Percentiles rank a stretch among this genome's conserved stretches.
phyloP scores from a whole-genome alignment of 1,284 basidiomycete species.

The Ustilago bromivora region DNA sequence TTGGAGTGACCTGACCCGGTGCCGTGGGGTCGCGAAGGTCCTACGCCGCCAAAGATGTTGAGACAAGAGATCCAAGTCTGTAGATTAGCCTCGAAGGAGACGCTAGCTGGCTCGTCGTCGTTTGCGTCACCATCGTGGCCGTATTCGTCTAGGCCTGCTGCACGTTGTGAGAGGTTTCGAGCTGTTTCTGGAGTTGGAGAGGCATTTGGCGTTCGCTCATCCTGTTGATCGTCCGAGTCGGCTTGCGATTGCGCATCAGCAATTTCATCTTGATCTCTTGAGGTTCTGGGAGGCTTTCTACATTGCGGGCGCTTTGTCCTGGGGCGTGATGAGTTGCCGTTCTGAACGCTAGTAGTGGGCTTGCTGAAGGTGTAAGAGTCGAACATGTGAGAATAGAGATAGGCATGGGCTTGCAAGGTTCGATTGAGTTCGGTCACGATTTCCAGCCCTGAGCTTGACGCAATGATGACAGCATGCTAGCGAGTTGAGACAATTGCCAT shows the following conservation, averaged over 20 bases:
- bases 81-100: slow-evolving; percentile 82
- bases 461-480: slow-evolving; percentile 77
- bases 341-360: slow-evolving; percentile 51
- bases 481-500: not conserved
- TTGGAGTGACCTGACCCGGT: not conserved
- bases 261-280: not conserved
- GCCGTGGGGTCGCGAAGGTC: slow-evolving; percentile 39
- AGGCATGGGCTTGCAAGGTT: slow-evolving; percentile 84
- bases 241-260: slow-evolving; percentile 1
- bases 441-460: slow-evolving; percentile 79
- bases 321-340: slow-evolving; percentile 1
- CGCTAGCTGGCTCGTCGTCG: slow-evolving; percentile 68
- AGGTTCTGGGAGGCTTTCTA: slow-evolving; percentile 19
- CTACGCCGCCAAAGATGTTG: slow-evolving; percentile 88
- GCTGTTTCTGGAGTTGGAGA: not conserved
- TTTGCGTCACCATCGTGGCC: not conserved
- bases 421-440: slow-evolving; percentile 88
- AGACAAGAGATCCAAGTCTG: slow-evolving; percentile 86
- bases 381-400: slow-evolving; percentile 82
- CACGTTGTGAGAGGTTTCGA: slow-evolving; percentile 7
- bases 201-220: not conserved
- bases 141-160: slow-evolving; percentile 18
- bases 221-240: slow-evolving; percentile 9
- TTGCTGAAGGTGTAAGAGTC: slow-evolving; percentile 78
- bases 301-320: not conserved